Base-by-base conservation (phyloP, 306 rosid species). In the Sechiopsis laciniata region DNA sequence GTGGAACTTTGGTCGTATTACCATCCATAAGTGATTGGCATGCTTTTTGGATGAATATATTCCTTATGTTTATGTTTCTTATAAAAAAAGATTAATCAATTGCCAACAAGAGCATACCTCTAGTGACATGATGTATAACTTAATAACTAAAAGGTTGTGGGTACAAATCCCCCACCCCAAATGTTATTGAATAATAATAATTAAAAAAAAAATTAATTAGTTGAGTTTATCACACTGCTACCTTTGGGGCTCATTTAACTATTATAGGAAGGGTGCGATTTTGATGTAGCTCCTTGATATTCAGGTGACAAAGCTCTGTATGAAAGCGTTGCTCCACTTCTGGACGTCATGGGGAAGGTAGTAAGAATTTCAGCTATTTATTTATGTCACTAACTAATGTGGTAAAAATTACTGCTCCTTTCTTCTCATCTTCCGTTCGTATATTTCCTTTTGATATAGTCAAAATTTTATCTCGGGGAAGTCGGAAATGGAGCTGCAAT, bases 301-400 rank as follows among this genome's bases (percentile, higher is more conserved):
- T 62, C 96, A 91, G 99, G 97, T 57, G 97, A 94, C 81, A 89
- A 70, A 84, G 60, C 81, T 79, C 92, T 94, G 73, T 94, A 87
- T 61, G 96, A 91, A 67, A 52, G 56, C 21, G 90, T 78, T 53
- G 84, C 85, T 80, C 79, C 96, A 7, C 81, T 77, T 75, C 83
- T 94, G 74, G 99, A 89, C 84, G 74, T 94, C 76, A 94, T 94
- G 99, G 99, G 99, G 81, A 94, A 94, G 84, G 99, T 94, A 87
- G 58, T 37, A 24, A 13, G 17, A 22, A 52, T 51, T 70, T 55
- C 55, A 50, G 74, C 17, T 24, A 32, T 17, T 16, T 26, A 19
- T 72, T 16, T 26, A 19, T 72, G 19, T 17, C 29, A 17, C 46
- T 3, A 29, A 19, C 40, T 46, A 26, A 21, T 66, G 4, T 72